A percentile compares a stretch with the other conserved stretches of the same genome.
These are phyloP conservation scores for Kodamaea neixiangensis DNA, from an alignment of 805 yeast genomes.

Conservation along the genomic window DNA sequence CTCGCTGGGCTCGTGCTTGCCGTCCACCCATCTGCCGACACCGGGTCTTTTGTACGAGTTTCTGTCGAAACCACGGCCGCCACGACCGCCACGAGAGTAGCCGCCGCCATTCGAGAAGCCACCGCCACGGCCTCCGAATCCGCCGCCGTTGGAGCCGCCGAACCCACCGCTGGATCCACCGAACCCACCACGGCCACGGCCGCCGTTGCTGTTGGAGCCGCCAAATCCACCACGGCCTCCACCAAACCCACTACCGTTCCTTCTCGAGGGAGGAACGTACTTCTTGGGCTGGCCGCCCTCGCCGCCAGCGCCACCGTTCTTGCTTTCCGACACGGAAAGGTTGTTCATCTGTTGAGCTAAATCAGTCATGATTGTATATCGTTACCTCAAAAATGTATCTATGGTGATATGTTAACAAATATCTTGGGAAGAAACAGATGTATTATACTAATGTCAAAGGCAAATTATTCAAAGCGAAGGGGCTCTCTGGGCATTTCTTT, in stretches of 20 bases:
- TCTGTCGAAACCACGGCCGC: slow-evolving; percentile 26
- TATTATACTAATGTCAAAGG: slow-evolving; percentile 4
- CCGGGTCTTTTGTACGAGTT: slow-evolving; percentile 44
- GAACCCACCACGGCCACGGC: slow-evolving; percentile 15
- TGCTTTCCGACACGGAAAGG: slow-evolving; percentile 48
- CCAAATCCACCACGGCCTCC: slow-evolving; percentile 23
- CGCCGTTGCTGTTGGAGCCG: slow-evolving; percentile 16
- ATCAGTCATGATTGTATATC: slow-evolving; percentile 51
- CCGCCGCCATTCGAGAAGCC: not conserved
- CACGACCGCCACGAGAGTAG: slow-evolving; percentile 19
- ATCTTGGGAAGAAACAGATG: slow-evolving; percentile 7
- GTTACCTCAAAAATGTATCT: slow-evolving; percentile 9
- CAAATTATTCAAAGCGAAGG: slow-evolving; percentile 11
- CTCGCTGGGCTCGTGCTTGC: slow-evolving; percentile 83
- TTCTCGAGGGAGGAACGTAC: slow-evolving; percentile 35
- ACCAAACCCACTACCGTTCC: slow-evolving; percentile 32
- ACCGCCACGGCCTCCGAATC: slow-evolving; percentile 16
- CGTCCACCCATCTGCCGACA: slow-evolving; percentile 84
- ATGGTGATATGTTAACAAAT: slow-evolving; percentile 7
- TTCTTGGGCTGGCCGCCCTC: slow-evolving; percentile 18
- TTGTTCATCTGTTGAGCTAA: slow-evolving; percentile 58
- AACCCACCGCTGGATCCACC: slow-evolving; percentile 29
- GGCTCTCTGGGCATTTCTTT: slow-evolving; percentile 7
- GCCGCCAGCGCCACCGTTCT: slow-evolving; percentile 24
- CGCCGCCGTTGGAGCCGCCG: slow-evolving; percentile 33